Evolutionary conservation across 768 basidiomycete species (phyloP), one percentile per base, ranked within the genome.

Genomic region (Hygrophoropsis aurantiaca): DNA sequence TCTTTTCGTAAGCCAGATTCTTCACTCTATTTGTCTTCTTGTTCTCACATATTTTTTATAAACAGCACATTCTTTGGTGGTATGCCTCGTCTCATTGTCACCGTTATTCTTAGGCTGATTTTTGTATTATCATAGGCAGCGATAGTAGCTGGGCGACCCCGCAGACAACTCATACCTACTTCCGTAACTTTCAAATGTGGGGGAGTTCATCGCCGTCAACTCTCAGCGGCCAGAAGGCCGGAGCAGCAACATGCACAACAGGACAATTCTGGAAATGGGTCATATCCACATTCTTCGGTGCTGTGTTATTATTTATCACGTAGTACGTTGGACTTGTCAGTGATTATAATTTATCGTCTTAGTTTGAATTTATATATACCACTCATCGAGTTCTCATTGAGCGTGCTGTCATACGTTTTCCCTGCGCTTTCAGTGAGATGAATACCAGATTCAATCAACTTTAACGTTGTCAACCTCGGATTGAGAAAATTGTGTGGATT

Each of bases 31-130:
- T 6, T 45, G 21, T 52, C 30, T 45, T 16, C 32, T 40, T 18
- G 36, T 41, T 18, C 23, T 38, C 26, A 46, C 51, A 18, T 46
- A 37, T 41, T 40, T 42, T 18, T 23, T 34, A 11, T 40, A 5
- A 39, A 8, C 50, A 87, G 86, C 26, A 90, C 87, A 18, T 91
- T 92, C 71, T 92, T 90, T 59, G 90, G 89, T 66, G 90, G 87
- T 71, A 52, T 61, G 49, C 49, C n/a, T n/a, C n/a, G n/a, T n/a
- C n/a, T n/a, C 15, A 5, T 23, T 42, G 24, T 20, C 24, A 13
- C 20, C 11, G 11, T 21, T 27, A 21, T 30, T 27, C n/a, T n/a
- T n/a, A n/a, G n/a, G n/a, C n/a, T n/a, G n/a, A n/a, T n/a, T n/a
- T n/a, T n/a, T n/a, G n/a, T n/a, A n/a, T 42, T 50, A 26, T 30